Percentiles rank a stretch among this genome's conserved stretches.
These are phyloP conservation scores for Wallacemonas sp. DNA, from an alignment of 208 protist species.

Conservation along the genomic window DNA sequence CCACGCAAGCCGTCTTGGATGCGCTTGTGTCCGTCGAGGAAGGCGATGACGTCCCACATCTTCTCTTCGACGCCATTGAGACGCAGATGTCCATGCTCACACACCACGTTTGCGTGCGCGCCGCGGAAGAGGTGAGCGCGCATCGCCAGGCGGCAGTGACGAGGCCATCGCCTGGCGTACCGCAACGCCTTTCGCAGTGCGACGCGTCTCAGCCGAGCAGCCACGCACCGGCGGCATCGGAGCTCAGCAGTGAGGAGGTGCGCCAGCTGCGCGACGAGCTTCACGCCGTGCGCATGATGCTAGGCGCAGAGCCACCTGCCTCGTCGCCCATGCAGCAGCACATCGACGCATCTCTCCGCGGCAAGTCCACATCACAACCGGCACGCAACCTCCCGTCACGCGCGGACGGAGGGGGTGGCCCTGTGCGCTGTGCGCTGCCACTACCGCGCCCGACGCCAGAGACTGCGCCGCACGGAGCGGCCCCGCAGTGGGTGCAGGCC, in stretches of 20 bases:
- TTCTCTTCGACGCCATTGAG: conserved; percentile 8
- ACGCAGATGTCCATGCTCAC: conserved; percentile 10
- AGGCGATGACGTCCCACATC: conserved; percentile 18
- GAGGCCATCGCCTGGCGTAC: neutral
- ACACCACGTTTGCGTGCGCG: conserved; percentile 2
- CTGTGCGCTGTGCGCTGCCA: neutral
- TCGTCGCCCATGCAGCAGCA: too few species aligned
- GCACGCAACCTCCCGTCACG: too few species aligned
- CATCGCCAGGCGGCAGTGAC: conserved; percentile 1
- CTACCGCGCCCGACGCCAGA: neutral
- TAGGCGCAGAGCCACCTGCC: too few species aligned
- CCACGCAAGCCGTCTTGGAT: conserved; percentile 9
- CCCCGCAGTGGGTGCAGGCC: neutral
- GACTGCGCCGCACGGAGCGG: neutral
- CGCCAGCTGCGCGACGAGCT: conserved; percentile 23
- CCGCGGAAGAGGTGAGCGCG: conserved; percentile 1
- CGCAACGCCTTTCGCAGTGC: too few species aligned
- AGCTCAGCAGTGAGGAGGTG: conserved; percentile 12
- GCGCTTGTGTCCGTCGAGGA: conserved; percentile 26
- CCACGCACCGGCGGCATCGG: neutral
- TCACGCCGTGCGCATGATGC: conserved; percentile 17
- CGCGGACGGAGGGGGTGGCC: too few species aligned
- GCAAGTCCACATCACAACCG: too few species aligned
- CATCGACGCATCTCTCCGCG: too few species aligned
- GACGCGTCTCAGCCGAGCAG: too few species aligned